Evolutionary conservation across 345 rosid genomes (phyloP).

Genomic region (Arabis alpina): DNA sequence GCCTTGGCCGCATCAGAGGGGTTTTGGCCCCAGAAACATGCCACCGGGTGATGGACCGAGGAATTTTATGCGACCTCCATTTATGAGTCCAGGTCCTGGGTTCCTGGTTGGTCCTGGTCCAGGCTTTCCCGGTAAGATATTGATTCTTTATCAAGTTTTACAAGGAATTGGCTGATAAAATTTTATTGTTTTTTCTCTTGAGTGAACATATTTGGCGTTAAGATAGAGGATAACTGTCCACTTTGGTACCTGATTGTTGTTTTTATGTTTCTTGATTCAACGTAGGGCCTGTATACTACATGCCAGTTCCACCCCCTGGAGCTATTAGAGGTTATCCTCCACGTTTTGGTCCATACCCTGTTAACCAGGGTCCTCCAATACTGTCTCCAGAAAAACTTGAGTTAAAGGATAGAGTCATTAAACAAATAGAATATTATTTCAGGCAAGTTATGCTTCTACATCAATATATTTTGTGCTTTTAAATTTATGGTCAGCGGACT

Average conservation of each 20-base stretch:
- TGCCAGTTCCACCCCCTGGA: slow-evolving; percentile 71
- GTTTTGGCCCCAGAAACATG: slow-evolving; percentile 60
- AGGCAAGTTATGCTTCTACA: slow-evolving; percentile 54
- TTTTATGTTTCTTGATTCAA: slow-evolving; percentile 26
- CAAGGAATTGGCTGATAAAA: neutral
- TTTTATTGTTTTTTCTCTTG: neutral
- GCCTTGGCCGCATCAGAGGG: slow-evolving; percentile 70
- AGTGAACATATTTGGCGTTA: neutral
- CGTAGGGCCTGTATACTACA: slow-evolving; percentile 70
- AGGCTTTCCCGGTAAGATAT: slow-evolving; percentile 71
- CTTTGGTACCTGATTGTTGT: slow-evolving; percentile 13
- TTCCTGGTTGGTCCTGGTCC: slow-evolving; percentile 35
- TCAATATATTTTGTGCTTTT: neutral
- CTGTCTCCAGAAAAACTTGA: slow-evolving; percentile 53
- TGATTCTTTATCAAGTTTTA: slow-evolving; percentile 17
- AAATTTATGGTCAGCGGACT: neutral
- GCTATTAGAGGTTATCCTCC: slow-evolving; percentile 79
- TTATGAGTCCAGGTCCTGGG: too few species aligned
- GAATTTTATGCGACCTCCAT: slow-evolving; percentile 61
- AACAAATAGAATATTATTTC: slow-evolving; percentile 95
- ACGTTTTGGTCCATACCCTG: slow-evolving; percentile 60
- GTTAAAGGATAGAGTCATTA: slow-evolving; percentile 60
- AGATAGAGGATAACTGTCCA: neutral
- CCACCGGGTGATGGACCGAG: slow-evolving; percentile 75
- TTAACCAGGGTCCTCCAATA: slow-evolving; percentile 54